Conservation (phyloP, 1,139 yeast genomes). For the Saccharomycopsis hybrid region DNA sequence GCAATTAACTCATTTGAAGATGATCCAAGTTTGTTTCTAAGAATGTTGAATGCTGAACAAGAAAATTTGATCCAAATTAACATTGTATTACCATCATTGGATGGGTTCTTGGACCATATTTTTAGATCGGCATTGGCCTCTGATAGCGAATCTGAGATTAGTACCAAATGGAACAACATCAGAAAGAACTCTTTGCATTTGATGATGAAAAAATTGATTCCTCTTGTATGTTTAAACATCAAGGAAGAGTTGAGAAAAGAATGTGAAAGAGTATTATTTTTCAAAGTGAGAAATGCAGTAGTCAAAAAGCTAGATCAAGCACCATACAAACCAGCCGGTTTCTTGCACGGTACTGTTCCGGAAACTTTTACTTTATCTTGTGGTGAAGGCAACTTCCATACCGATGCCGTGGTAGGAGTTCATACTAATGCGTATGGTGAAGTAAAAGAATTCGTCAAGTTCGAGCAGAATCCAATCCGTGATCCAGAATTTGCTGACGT, state of each 20-base stretch:
- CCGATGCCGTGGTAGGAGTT: conserved; percentile 83
- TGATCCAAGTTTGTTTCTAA: conserved; percentile 73
- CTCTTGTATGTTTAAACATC: conserved; percentile 65
- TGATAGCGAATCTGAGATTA: conserved; percentile 77
- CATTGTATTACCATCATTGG: conserved; percentile 25
- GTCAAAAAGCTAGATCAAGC: conserved; percentile 81
- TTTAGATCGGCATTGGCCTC: conserved; percentile 60
- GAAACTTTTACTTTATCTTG: conserved; percentile 75
- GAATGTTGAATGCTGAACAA: conserved; percentile 88
- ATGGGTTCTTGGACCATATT: conserved; percentile 42
- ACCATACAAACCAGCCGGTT: conserved; percentile 78
- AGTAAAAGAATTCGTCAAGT: conserved; percentile 68
- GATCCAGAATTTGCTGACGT: conserved; percentile 52
- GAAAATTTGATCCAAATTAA: conserved; percentile 33
- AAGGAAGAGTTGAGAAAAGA: conserved; percentile 78
- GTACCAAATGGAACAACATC: conserved; percentile 75
- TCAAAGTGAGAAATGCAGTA: conserved; percentile 64
- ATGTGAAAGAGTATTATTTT: conserved; percentile 66
- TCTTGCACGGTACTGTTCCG: conserved; percentile 75
- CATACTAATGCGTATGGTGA: conserved; percentile 77
- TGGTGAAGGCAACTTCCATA: conserved; percentile 76
- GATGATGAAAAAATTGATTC: conserved; percentile 64
- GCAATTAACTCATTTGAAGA: conserved; percentile 65
- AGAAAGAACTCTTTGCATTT: conserved; percentile 60
- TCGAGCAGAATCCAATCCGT: conserved; percentile 59